phyloP scores from a whole-genome alignment of 805 yeast species.

The Dipodascus albidus region DNA sequence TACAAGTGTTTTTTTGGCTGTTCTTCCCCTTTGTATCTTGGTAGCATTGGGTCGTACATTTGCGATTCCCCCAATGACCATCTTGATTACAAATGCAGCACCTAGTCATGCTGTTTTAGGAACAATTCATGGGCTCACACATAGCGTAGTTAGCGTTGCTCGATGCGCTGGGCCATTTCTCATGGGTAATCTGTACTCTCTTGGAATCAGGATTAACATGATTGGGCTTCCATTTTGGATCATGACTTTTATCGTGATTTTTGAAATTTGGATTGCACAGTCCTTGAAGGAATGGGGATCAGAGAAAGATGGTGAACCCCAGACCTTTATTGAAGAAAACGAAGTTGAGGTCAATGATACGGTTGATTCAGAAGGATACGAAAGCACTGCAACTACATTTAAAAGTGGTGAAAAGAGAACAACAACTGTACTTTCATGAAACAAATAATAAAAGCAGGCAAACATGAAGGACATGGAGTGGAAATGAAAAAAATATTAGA shows the following conservation, averaged over 20 bases:
- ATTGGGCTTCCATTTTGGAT: constrained; percentile 18
- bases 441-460: no score
- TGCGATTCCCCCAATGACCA: constrained; percentile 18
- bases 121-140: constrained; percentile 19
- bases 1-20: constrained; percentile 1
- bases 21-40: constrained; percentile 9
- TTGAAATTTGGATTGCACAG: constrained; percentile 12
- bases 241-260: constrained; percentile 12
- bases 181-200: constrained; percentile 16
- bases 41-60: constrained; percentile 17
- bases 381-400: background rate
- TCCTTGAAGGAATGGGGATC: constrained; percentile 16
- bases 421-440: no score
- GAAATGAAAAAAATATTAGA: no score
- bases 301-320: background rate
- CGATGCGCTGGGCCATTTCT: constrained; percentile 18
- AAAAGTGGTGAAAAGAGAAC: background rate
- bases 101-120: constrained; percentile 17
- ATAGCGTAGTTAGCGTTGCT: constrained; percentile 14
- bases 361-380: background rate
- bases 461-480: no score
- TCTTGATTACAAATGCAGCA: constrained; percentile 17
- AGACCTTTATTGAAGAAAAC: background rate
- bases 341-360: background rate
- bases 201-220: constrained; percentile 13